Evolutionary conservation across 352 stramenopile species (phyloP).

Genomic region (Pythium volutum): DNA sequence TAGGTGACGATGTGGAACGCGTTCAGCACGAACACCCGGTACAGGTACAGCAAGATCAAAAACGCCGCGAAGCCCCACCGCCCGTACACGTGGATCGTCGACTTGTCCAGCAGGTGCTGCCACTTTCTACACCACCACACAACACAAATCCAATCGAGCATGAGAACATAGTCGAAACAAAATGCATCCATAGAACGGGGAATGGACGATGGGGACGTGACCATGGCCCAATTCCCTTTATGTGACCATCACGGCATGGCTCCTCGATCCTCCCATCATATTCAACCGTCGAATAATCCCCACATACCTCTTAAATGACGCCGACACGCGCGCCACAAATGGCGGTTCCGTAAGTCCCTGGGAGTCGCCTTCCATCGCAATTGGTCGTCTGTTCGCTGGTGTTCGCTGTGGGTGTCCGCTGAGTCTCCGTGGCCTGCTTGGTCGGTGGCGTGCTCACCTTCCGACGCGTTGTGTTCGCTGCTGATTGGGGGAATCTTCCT

Average conservation of each 20-base stretch:
- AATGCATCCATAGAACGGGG: not conserved
- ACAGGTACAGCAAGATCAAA: slow-evolving; percentile 90
- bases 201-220: not conserved
- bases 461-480: slow-evolving; percentile 18
- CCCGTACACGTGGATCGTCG: slow-evolving; percentile 93
- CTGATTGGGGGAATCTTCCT: slow-evolving; percentile 29
- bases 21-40: slow-evolving; percentile 91
- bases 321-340: slow-evolving; percentile 73
- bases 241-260: no score
- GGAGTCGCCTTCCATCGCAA: slow-evolving; percentile 22
- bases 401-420: not conserved
- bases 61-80: slow-evolving; percentile 90
- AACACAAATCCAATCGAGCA: not conserved
- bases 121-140: slow-evolving; percentile 74
- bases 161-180: not conserved
- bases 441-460: slow-evolving; percentile 13
- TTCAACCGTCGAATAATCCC: not conserved
- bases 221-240: not conserved
- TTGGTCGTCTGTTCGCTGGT: not conserved
- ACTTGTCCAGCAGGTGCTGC: slow-evolving; percentile 98
- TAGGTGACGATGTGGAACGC: slow-evolving; percentile 99
- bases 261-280: no score
- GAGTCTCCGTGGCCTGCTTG: not conserved
- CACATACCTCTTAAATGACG: slow-evolving; percentile 75
- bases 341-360: slow-evolving; percentile 50